phyloP scores from a whole-genome alignment of 164 flowering plant species.

The Berberis thunbergii region DNA sequence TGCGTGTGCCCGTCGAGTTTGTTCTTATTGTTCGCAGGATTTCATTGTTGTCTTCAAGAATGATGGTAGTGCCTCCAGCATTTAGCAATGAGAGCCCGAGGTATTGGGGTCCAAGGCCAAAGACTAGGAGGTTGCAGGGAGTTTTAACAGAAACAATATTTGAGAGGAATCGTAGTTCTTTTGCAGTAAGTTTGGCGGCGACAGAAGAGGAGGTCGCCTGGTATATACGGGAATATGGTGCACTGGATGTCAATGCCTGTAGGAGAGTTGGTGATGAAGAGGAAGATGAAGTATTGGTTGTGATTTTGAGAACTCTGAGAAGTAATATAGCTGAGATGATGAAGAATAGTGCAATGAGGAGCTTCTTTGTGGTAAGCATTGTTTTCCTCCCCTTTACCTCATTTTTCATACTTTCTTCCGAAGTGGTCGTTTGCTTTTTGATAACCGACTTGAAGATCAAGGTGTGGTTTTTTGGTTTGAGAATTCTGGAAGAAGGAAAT shows the following conservation, averaged over 20 bases:
- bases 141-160: slow-evolving; percentile 34
- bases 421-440: not conserved
- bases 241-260: not conserved
- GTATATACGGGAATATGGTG: slow-evolving; percentile 1
- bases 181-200: slow-evolving; percentile 24
- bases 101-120: slow-evolving; percentile 51
- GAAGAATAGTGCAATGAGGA: slow-evolving; percentile 45
- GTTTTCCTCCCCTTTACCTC: slow-evolving; percentile 14
- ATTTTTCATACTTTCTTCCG: not conserved
- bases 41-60: slow-evolving; percentile 53
- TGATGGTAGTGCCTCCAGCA: slow-evolving; percentile 56
- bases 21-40: slow-evolving; percentile 20
- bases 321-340: slow-evolving; percentile 43
- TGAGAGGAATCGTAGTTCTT: slow-evolving; percentile 45
- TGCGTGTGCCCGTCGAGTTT: slow-evolving; percentile 18
- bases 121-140: slow-evolving; percentile 81
- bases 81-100: slow-evolving; percentile 43
- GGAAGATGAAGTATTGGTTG: slow-evolving; percentile 25
- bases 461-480: slow-evolving; percentile 7
- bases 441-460: not conserved
- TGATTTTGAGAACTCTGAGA: slow-evolving; percentile 44
- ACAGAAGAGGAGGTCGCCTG: slow-evolving; percentile 7
- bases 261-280: slow-evolving; percentile 13
- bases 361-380: slow-evolving; percentile 35
- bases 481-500: slow-evolving; percentile 12